phyloP scores from a whole-genome alignment of 2,329 filamentous ascomycete genomes.

The Penicillium sp. region DNA sequence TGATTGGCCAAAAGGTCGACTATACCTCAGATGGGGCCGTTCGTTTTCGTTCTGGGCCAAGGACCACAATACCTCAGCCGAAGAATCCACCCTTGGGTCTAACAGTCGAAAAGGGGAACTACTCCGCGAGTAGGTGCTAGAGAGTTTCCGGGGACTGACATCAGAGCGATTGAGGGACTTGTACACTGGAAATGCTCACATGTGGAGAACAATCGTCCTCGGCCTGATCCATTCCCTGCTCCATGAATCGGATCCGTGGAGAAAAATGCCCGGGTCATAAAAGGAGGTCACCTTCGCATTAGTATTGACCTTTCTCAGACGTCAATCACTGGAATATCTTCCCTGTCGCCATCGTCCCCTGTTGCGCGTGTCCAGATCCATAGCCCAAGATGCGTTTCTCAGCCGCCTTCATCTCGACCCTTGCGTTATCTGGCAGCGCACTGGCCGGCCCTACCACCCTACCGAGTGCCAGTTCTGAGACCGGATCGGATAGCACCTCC shows the following conservation, averaged over 20 bases:
- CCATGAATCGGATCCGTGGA: conserved; percentile 1
- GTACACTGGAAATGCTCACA: conserved; percentile 6
- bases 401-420: conserved; percentile 12
- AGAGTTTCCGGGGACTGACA: conserved; percentile 1
- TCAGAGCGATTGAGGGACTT: background rate
- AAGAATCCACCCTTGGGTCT: background rate
- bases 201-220: conserved; percentile 13
- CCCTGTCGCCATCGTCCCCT: background rate
- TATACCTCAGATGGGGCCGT: background rate
- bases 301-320: background rate
- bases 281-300: background rate
- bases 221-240: conserved; percentile 3
- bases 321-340: background rate
- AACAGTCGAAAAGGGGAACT: conserved; percentile 11
- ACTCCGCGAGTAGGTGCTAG: background rate
- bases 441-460: conserved; percentile 7
- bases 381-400: conserved; percentile 17
- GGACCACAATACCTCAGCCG: background rate
- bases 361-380: background rate
- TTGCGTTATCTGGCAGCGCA: conserved; percentile 13
- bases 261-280: conserved; percentile 3
- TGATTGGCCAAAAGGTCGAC: background rate
- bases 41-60: conserved; percentile 1
- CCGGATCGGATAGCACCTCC: background rate
- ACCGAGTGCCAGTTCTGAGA: conserved; percentile 1